Evolutionary conservation across 331 rosid genomes (phyloP).

Genomic region (Acacia concinna): DNA sequence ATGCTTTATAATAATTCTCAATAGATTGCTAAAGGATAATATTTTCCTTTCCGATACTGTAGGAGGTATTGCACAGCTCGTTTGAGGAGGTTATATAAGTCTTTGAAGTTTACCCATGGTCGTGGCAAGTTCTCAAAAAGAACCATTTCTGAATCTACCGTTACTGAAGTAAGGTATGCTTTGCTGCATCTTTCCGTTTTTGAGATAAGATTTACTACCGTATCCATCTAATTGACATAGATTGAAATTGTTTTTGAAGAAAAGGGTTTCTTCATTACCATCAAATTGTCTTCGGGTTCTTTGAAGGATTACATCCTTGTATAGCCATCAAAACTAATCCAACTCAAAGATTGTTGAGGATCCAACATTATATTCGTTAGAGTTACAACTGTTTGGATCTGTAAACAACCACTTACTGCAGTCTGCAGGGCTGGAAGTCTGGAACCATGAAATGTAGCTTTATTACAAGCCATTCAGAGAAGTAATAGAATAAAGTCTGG

Average conservation of each 20-base stretch:
- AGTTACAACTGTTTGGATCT: not conserved
- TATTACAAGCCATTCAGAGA: not conserved
- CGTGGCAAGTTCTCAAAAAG: conserved; percentile 64
- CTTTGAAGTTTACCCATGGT: conserved; percentile 81
- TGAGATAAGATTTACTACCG: not conserved
- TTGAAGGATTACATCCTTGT: not conserved
- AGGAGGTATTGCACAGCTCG: conserved; percentile 84
- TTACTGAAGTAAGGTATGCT: conserved; percentile 67
- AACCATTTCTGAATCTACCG: conserved; percentile 54
- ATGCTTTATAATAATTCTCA: not conserved
- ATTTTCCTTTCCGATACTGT: not conserved
- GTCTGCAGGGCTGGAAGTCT: no score
- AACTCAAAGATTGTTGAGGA: not conserved
- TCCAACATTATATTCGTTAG: not conserved
- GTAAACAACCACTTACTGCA: not conserved
- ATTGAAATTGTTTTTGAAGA: conserved; percentile 16
- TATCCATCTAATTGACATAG: conserved; percentile 5
- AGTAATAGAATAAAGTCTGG: not conserved
- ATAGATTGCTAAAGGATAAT: not conserved
- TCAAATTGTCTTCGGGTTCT: conserved; percentile 5
- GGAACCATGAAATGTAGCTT: not conserved
- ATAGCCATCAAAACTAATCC: not conserved
- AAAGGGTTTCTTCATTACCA: conserved; percentile 9
- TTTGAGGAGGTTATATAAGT: conserved; percentile 71
- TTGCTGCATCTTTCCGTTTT: conserved; percentile 6